These are phyloP conservation scores for Puccinellia tenuiflora DNA, from an alignment of 176 grass and related monocot species.

Conservation along the genomic window DNA sequence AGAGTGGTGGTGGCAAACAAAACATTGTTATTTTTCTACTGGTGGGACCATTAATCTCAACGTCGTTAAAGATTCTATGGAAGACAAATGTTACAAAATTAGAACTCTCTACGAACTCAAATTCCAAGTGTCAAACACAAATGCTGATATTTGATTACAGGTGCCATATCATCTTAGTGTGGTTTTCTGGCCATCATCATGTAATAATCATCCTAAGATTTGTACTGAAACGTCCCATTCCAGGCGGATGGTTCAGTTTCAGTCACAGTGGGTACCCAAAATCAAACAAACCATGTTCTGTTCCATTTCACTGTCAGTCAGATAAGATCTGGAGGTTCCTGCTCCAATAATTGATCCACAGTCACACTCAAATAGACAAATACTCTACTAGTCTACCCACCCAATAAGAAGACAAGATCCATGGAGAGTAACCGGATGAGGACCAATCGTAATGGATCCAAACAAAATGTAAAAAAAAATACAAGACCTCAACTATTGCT, in stretches of 20 bases:
- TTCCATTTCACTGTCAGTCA: slow-evolving; percentile 13
- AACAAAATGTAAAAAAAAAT: neutral
- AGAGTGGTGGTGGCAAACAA: too few relatives aligned
- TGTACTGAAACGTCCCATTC: neutral
- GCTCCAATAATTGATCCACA: slow-evolving; percentile 9
- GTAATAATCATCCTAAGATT: neutral
- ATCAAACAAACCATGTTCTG: neutral
- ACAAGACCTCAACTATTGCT: neutral
- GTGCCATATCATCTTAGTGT: too few relatives aligned
- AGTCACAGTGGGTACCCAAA: neutral
- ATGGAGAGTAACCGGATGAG: neutral
- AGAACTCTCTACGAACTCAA: too few relatives aligned
- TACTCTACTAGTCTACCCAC: too few relatives aligned
- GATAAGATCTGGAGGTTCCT: neutral
- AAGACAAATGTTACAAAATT: too few relatives aligned
- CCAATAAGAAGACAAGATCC: neutral
- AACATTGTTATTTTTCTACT: too few relatives aligned
- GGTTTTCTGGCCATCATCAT: too few relatives aligned
- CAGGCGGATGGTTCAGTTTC: neutral
- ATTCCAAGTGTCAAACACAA: too few relatives aligned
- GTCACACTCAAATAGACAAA: too few relatives aligned
- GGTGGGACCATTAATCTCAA: too few relatives aligned
- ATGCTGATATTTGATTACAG: too few relatives aligned
- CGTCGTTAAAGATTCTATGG: too few relatives aligned
- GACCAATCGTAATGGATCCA: neutral